Percentiles rank a stretch among this genome's conserved stretches.
Conservation (phyloP, 768 basidiomycete species). For the Rhodotorula babjevae region DNA sequence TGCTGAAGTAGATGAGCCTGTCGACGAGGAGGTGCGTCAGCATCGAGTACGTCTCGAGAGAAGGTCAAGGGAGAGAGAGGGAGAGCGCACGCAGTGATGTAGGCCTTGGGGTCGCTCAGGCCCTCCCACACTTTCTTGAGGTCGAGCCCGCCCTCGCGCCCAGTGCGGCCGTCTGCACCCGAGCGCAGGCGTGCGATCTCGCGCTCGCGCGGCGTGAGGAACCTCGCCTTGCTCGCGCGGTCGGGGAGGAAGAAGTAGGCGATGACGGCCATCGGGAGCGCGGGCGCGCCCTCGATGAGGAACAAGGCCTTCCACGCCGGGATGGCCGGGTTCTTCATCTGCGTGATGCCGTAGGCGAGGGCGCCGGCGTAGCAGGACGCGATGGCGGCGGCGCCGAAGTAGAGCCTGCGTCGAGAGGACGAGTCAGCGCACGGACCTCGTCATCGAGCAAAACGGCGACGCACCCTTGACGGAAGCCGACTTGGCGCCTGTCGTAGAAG, state of each 20-base stretch:
- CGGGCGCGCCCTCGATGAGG: constrained; percentile 19
- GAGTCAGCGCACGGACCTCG: too few relatives aligned
- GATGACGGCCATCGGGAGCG: constrained; percentile 5
- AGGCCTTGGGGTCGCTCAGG: constrained; percentile 11
- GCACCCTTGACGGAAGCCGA: constrained; percentile 19
- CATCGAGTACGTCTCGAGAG: too few relatives aligned
- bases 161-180: background rate
- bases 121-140: background rate
- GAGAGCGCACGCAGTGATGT: background rate
- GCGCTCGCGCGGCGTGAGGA: constrained; percentile 16
- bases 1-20: constrained; percentile 19
- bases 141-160: constrained; percentile 2
- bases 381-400: constrained; percentile 1
- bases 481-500: constrained; percentile 17
- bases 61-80: background rate
- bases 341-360: constrained; percentile 23
- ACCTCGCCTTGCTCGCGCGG: constrained; percentile 6
- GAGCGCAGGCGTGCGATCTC: constrained; percentile 5
- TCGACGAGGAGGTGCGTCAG: background rate
- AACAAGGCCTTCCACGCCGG: constrained; percentile 5
- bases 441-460: background rate
- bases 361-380: constrained; percentile 13
- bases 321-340: constrained; percentile 1
- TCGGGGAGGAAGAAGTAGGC: constrained; percentile 24
- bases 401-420: background rate